Evolutionary conservation across 2,329 filamentous ascomycete genomes (phyloP).

Genomic region (Aspergillus costaricaensis): DNA sequence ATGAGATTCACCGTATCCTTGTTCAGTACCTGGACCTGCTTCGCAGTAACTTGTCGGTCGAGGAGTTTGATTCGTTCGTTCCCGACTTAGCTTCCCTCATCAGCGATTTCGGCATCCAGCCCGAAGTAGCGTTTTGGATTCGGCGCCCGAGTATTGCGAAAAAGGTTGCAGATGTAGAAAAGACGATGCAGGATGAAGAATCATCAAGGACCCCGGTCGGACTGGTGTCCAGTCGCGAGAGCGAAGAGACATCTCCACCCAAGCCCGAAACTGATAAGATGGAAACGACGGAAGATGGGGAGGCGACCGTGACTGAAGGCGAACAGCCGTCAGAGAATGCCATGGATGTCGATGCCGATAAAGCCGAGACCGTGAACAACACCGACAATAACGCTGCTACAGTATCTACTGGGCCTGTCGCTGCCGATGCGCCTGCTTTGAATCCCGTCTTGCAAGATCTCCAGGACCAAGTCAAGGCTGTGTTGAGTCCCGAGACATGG

Average conservation of each 20-base stretch:
- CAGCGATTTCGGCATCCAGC: slow-evolving; percentile 74
- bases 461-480: slow-evolving; percentile 66
- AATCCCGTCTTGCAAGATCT: slow-evolving; percentile 74
- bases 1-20: slow-evolving; percentile 84
- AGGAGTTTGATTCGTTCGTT: slow-evolving; percentile 76
- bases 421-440: slow-evolving; percentile 53
- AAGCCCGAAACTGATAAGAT: slow-evolving; percentile 29
- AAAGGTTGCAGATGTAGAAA: slow-evolving; percentile 55
- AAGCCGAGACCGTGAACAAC: slow-evolving; percentile 18
- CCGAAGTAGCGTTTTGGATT: slow-evolving; percentile 81
- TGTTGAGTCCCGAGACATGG: slow-evolving; percentile 66
- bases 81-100: slow-evolving; percentile 75
- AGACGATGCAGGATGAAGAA: slow-evolving; percentile 31
- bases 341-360: slow-evolving; percentile 41
- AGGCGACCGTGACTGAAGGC: slow-evolving; percentile 19
- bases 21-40: slow-evolving; percentile 88
- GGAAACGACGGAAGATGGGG: slow-evolving; percentile 36
- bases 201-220: background rate
- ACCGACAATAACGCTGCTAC: slow-evolving; percentile 21
- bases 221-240: slow-evolving; percentile 21
- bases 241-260: slow-evolving; percentile 22
- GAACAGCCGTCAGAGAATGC: slow-evolving; percentile 24
- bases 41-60: slow-evolving; percentile 71
- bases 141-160: slow-evolving; percentile 72
- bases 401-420: slow-evolving; percentile 25